These are phyloP conservation scores for Phyllachora maydis DNA, from an alignment of 2,329 filamentous ascomycete genomes.

Conservation along the genomic window DNA sequence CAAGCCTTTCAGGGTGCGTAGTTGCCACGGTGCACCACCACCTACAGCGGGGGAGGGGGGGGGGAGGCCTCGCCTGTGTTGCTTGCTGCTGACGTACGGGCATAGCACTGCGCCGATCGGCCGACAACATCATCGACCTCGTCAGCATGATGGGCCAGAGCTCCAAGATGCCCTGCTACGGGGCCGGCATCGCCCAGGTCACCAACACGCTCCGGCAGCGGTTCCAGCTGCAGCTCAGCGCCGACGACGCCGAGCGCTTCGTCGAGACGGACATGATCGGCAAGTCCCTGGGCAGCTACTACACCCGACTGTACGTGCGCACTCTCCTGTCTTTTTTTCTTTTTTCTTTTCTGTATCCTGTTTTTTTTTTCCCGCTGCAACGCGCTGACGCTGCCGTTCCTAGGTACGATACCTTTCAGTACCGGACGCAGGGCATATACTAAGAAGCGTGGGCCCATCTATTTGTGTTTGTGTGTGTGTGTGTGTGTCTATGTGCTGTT, in stretches of 20 bases:
- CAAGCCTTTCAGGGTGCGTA: constrained; percentile 56
- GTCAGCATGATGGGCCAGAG: constrained; percentile 71
- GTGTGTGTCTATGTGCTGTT: no score
- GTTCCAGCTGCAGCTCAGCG: constrained; percentile 66
- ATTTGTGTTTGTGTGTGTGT: no score
- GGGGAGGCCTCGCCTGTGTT: neutral
- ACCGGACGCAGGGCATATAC: constrained; percentile 74
- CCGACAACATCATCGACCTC: constrained; percentile 62
- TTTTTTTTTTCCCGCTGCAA: no score
- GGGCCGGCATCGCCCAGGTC: constrained; percentile 50
- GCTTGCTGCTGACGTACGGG: constrained; percentile 4
- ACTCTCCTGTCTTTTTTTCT: no score
- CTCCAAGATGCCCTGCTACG: constrained; percentile 71
- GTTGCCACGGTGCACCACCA: no score
- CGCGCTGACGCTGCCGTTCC: constrained; percentile 1
- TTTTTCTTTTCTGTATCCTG: neutral
- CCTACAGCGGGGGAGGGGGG: no score
- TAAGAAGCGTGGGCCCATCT: no score
- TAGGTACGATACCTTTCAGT: constrained; percentile 73
- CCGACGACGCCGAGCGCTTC: constrained; percentile 62
- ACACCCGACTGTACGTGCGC: constrained; percentile 53
- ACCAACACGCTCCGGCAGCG: constrained; percentile 49
- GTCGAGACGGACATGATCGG: constrained; percentile 61
- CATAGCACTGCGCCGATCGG: constrained; percentile 51
- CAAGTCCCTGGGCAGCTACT: constrained; percentile 73